Conservation (phyloP, 768 basidiomycete species). For the Phlebiopsis flavidoalba region DNA sequence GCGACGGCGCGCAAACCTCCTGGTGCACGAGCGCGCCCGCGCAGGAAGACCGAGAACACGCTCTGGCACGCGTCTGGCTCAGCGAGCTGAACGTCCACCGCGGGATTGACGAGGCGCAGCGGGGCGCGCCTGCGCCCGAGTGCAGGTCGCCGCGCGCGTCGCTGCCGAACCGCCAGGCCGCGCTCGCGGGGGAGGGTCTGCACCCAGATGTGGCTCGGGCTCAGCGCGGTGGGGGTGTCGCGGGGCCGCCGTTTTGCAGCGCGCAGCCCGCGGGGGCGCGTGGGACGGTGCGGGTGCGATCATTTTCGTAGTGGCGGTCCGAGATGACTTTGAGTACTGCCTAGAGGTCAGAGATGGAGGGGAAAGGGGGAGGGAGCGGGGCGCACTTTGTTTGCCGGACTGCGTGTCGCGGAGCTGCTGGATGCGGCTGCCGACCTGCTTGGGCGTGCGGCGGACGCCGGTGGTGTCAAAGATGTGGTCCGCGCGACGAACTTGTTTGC, state of each 20-base stretch:
- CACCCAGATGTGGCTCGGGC: conserved; percentile 10
- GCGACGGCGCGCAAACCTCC: conserved; percentile 35
- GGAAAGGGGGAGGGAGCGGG: conserved; percentile 14
- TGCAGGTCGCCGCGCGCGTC: conserved; percentile 17
- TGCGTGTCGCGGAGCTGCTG: conserved; percentile 75
- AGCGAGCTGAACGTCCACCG: conserved; percentile 58
- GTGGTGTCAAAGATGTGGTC: conserved; percentile 69
- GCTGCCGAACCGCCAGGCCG: conserved; percentile 4
- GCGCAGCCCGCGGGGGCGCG: conserved; percentile 3
- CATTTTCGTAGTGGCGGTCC: conserved; percentile 24
- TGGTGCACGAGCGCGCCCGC: conserved; percentile 45
- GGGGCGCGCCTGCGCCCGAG: conserved; percentile 39
- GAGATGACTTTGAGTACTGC: conserved; percentile 22
- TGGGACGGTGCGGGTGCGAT: conserved; percentile 18
- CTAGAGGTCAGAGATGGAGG: conserved; percentile 5
- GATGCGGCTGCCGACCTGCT: conserved; percentile 77
- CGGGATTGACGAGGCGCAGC: conserved; percentile 60
- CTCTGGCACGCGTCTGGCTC: conserved; percentile 45
- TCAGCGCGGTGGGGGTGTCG: not conserved
- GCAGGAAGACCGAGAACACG: conserved; percentile 48
- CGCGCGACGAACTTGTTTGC: conserved; percentile 61
- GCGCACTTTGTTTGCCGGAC: conserved; percentile 61
- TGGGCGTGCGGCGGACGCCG: conserved; percentile 65
- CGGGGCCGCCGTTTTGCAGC: not conserved
- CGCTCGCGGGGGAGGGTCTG: not conserved